phyloP scores from a whole-genome alignment of 169 alveolate genomes.

The Eimeria praecox region DNA sequence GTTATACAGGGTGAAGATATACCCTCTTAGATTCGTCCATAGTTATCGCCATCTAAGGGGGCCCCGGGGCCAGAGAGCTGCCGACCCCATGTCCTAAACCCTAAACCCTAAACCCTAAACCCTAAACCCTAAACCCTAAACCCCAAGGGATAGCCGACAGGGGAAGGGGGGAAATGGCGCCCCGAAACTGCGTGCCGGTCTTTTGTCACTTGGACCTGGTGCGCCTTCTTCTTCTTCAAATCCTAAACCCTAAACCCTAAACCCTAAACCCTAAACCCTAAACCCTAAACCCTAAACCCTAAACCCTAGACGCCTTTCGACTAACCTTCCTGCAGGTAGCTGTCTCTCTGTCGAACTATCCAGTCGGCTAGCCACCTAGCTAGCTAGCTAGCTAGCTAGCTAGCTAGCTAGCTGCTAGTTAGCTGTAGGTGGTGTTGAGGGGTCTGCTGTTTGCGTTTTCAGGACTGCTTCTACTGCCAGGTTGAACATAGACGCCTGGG shows the following conservation, averaged over 20 bases:
- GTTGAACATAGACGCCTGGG: constrained; percentile 82
- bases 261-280: too few relatives aligned
- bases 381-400: neutral
- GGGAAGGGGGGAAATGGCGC: constrained; percentile 21
- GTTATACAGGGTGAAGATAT: too few relatives aligned
- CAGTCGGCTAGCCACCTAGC: too few relatives aligned
- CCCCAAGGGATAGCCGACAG: neutral
- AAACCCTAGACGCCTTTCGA: too few relatives aligned
- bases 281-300: too few relatives aligned
- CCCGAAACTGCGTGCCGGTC: constrained; percentile 44
- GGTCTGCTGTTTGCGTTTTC: too few relatives aligned
- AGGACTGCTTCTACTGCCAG: constrained; percentile 84
- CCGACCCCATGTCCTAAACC: neutral
- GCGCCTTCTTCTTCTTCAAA: neutral
- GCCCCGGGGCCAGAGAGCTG: too few relatives aligned
- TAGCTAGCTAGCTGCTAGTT: constrained; percentile 15
- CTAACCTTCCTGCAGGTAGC: too few relatives aligned
- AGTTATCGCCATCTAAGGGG: too few relatives aligned
- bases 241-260: too few relatives aligned
- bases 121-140: constrained; percentile 28
- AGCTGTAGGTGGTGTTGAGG: too few relatives aligned
- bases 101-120: constrained; percentile 36
- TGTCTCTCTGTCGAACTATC: neutral
- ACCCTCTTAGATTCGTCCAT: too few relatives aligned
- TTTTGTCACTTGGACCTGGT: constrained; percentile 26